phyloP scores from a whole-genome alignment of 306 rosid genomes.

The Dryas alaskensis region DNA sequence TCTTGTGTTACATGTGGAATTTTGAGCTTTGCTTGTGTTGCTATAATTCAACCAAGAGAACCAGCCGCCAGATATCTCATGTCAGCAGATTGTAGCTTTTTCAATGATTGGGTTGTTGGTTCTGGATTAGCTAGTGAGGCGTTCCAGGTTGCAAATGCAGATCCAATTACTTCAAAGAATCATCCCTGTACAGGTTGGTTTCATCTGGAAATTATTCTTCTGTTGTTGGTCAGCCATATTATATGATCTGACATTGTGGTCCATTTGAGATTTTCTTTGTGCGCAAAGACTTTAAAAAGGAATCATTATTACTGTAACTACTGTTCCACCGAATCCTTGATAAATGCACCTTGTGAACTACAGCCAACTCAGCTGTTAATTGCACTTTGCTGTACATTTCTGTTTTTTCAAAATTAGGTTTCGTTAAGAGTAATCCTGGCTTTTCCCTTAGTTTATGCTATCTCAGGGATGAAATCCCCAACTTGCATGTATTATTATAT shows the following conservation, averaged over 20 bases:
- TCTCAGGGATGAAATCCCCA: conserved; percentile 40
- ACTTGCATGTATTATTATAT: background rate
- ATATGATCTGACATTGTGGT: conserved; percentile 24
- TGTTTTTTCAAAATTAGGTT: conserved; percentile 56
- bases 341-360: conserved; percentile 1
- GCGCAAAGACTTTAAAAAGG: background rate
- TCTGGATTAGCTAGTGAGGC: conserved; percentile 54
- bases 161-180: conserved; percentile 38
- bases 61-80: conserved; percentile 81
- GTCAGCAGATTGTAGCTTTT: conserved; percentile 91
- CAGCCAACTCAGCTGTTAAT: background rate
- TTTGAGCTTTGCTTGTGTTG: conserved; percentile 89
- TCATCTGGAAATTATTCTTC: conserved; percentile 18
- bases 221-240: conserved; percentile 9
- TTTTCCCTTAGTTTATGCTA: conserved; percentile 39
- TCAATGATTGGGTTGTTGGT: conserved; percentile 76
- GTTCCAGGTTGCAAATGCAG: conserved; percentile 33
- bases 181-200: conserved; percentile 53
- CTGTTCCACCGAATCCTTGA: background rate
- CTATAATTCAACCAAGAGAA: conserved; percentile 86
- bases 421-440: conserved; percentile 40
- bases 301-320: background rate
- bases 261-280: conserved; percentile 16
- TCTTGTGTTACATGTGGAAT: conserved; percentile 97
- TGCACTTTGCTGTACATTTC: conserved; percentile 33